These are phyloP conservation scores for Heterobasidion occidentale DNA, from an alignment of 1,284 basidiomycete genomes.

Conservation along the genomic window DNA sequence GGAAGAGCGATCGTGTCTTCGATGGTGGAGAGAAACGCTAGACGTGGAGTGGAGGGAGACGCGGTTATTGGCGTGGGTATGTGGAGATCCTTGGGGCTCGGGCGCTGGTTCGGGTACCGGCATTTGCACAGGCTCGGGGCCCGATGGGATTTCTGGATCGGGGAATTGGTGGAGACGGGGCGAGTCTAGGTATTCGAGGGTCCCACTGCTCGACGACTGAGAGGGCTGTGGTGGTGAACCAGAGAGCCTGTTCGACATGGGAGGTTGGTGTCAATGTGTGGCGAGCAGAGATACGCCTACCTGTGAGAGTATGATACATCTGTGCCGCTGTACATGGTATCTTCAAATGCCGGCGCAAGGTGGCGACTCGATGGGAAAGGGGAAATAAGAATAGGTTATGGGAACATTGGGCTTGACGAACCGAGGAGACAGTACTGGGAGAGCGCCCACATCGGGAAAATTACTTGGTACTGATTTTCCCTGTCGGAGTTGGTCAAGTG, in stretches of 20 bases:
- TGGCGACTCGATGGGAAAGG: too few species aligned
- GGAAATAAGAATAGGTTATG: not conserved
- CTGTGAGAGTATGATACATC: not conserved
- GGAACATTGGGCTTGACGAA: not conserved
- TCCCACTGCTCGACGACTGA: not conserved
- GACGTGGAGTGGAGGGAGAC: slow-evolving; percentile 6
- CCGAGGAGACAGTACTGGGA: not conserved
- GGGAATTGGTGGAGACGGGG: not conserved
- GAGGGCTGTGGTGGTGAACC: not conserved
- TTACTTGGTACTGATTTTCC: too few species aligned
- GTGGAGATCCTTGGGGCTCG: not conserved
- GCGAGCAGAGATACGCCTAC: not conserved
- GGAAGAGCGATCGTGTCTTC: not conserved
- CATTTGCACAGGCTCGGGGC: not conserved
- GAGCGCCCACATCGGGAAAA: not conserved
- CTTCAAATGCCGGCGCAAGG: too few species aligned
- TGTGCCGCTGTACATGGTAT: not conserved
- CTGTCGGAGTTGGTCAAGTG: too few species aligned
- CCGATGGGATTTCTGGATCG: not conserved
- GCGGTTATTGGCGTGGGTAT: not conserved
- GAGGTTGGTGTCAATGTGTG: not conserved
- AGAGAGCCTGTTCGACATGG: not conserved
- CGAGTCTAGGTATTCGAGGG: not conserved
- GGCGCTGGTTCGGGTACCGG: not conserved
- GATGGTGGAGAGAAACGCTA: slow-evolving; percentile 3